Evolutionary conservation across 768 basidiomycete genomes (phyloP), one percentile per base, ranked within the genome.

Genomic region (Podaxis sp.): DNA sequence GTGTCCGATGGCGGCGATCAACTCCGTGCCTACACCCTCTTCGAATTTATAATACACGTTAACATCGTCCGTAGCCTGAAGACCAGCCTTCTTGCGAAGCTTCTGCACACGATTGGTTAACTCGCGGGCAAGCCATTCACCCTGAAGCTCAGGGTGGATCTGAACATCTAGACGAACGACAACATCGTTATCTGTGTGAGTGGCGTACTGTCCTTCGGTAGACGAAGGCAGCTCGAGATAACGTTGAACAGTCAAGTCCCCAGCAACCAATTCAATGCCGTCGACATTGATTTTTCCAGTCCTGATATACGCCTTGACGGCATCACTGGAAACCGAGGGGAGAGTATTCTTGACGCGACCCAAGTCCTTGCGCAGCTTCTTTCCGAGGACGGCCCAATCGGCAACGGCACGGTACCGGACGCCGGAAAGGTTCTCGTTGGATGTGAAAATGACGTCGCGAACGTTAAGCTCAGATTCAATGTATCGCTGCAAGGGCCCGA

Each of bases 381-480:
- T 86, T 52, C 97, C 97, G 54, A 99, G 82, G 13, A 92, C 88
- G n/a, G 85, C 80, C 93, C 94, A 98, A 76, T 99, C 97, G 9
- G 97, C 96, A 28, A 89, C 87, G 4, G 89, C 95, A 57, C 86
- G 86, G 80, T 98, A 98, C 63, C 86, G 86, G 65, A 98, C 90
- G 23, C 95, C 93, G 36, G 93, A 93, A 32, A 82, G 73, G 11
- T 79, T 75, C 73, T 98, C 97, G 70, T 97, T 91, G 1, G 90
- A 90, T 57, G 89, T 95, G 81, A 97, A 92, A 63, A 91, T 72
- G 66, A 99, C 77, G 65, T 92, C 87, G 25, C 94, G 92, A 61
- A 98, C 87, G 74, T 99, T 99, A 67, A 99, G 87, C 72, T 99
- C 96, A 14, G 93, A 95, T 67, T 88, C 81, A 67, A 99, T 88